phyloP scores from a whole-genome alignment of 225 moss, liverwort and hornwort species.

The Antitrichia curtipendula region DNA sequence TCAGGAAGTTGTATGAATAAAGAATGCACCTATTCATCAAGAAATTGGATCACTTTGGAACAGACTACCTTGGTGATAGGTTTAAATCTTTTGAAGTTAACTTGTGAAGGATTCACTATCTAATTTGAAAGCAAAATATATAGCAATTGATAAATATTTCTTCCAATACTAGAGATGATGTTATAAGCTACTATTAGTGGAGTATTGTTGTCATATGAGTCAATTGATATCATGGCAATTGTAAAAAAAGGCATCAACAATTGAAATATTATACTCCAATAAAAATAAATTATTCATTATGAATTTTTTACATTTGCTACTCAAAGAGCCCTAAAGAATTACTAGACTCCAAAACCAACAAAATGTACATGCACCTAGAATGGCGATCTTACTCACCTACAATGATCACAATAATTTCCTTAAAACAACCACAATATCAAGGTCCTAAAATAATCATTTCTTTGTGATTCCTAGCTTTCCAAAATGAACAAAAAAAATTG shows the following conservation, averaged over 20 bases:
- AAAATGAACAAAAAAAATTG: not conserved
- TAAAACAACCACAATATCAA: not conserved
- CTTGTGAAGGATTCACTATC: not conserved
- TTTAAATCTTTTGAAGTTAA: not conserved
- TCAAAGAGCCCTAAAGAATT: not conserved
- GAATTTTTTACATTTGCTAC: not conserved
- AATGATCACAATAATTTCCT: not conserved
- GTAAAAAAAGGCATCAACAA: not conserved
- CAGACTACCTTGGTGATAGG: not conserved
- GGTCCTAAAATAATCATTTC: not conserved
- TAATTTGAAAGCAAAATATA: not conserved
- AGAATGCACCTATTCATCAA: no score
- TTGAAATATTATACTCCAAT: not conserved
- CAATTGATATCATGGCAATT: not conserved
- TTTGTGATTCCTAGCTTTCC: not conserved
- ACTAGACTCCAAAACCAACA: not conserved
- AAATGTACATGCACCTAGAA: accelerated
- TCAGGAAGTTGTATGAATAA: not conserved
- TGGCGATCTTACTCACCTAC: not conserved
- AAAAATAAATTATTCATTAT: not conserved
- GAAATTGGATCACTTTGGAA: no score
- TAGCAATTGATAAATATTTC: not conserved
- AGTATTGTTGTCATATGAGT: not conserved
- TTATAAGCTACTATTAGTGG: not conserved
- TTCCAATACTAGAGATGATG: accelerated